phyloP scores from a whole-genome alignment of 108 stramenopile species.

The Asterionellopsis glacialis region DNA sequence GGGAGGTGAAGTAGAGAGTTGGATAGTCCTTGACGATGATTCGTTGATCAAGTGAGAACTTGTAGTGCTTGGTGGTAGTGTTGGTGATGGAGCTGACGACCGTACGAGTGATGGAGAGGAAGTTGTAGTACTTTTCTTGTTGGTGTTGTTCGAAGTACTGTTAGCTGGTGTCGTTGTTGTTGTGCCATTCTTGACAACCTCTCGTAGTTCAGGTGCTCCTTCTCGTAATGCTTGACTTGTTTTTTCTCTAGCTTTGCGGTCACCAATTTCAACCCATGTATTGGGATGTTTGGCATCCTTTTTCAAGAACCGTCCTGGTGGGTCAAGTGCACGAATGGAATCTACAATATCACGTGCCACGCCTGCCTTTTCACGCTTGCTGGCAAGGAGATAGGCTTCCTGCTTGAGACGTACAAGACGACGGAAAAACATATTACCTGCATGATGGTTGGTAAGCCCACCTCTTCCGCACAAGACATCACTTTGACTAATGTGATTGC shows the following conservation, averaged over 20 bases:
- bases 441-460: constrained; percentile 40
- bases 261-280: constrained; percentile 47
- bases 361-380: constrained; percentile 10
- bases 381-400: constrained; percentile 7
- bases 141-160: background rate
- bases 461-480: constrained; percentile 51
- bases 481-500: background rate
- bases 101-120: background rate
- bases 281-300: constrained; percentile 17
- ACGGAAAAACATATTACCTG: constrained; percentile 33
- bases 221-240: constrained; percentile 48
- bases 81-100: background rate
- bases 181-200: constrained; percentile 1
- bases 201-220: constrained; percentile 36
- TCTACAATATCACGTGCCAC: constrained; percentile 10
- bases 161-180: background rate
- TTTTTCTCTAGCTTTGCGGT: constrained; percentile 46
- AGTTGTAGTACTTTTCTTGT: background rate
- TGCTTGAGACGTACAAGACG: constrained; percentile 13
- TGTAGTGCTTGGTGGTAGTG: background rate
- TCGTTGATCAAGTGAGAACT: background rate
- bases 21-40: background rate
- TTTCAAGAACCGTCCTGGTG: constrained; percentile 46
- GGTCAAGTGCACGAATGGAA: constrained; percentile 16
- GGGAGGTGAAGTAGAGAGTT: background rate